Conservation (phyloP, 2,329 filamentous ascomycete genomes). For the Gnomoniopsis sp. region DNA sequence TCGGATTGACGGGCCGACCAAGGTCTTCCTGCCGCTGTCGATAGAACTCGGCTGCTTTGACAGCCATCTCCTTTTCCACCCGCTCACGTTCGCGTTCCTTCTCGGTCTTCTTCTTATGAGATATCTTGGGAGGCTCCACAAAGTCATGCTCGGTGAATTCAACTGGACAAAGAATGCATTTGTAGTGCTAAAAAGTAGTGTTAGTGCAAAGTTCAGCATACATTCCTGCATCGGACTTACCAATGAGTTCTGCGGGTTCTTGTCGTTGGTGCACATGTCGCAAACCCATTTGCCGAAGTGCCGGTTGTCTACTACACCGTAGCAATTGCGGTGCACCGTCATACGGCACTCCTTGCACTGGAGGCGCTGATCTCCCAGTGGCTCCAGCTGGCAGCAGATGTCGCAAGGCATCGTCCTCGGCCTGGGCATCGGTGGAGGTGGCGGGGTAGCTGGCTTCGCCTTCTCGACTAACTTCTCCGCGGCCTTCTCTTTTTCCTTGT, state of each 20-base stretch:
- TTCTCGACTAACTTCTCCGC: slow-evolving; percentile 44
- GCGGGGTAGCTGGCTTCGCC: slow-evolving; percentile 54
- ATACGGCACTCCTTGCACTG: slow-evolving; percentile 85
- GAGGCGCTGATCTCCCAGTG: slow-evolving; percentile 67
- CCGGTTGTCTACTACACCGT: slow-evolving; percentile 74
- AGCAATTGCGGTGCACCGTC: slow-evolving; percentile 88
- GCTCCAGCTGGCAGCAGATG: slow-evolving; percentile 74
- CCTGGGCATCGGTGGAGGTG: slow-evolving; percentile 72
- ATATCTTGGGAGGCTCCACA: slow-evolving; percentile 74
- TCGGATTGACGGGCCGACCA: slow-evolving; percentile 77
- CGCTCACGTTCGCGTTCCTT: slow-evolving; percentile 88
- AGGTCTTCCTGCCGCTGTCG: slow-evolving; percentile 77
- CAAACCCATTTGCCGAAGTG: slow-evolving; percentile 82
- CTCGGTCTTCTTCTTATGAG: slow-evolving; percentile 84
- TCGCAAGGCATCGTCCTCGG: slow-evolving; percentile 79
- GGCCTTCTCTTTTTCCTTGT: slow-evolving; percentile 53
- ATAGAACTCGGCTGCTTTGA: slow-evolving; percentile 77
- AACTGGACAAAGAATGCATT: slow-evolving; percentile 88
- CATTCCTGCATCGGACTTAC: slow-evolving; percentile 47
- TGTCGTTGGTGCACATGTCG: slow-evolving; percentile 94
- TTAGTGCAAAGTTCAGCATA: background rate
- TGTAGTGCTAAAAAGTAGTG: slow-evolving; percentile 63
- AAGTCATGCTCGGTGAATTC: slow-evolving; percentile 79
- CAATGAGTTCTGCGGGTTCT: slow-evolving; percentile 87
- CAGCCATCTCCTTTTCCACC: slow-evolving; percentile 77